phyloP scores from a whole-genome alignment of 2,329 filamentous ascomycete genomes.

The Leptosphaerulina australis region DNA sequence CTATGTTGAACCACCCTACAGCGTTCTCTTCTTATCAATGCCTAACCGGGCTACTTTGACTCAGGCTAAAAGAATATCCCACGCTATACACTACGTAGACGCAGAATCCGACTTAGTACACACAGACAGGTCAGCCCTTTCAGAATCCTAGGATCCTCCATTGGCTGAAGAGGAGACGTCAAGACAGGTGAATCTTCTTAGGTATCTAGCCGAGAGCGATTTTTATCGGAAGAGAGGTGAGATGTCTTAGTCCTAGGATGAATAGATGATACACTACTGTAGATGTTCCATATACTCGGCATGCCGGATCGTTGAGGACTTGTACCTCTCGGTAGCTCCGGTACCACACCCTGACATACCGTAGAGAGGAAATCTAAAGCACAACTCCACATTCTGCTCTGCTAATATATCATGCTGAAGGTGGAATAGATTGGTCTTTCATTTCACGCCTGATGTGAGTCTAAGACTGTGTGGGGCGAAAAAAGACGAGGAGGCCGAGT shows the following conservation, averaged over 20 bases:
- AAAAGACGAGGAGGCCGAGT: constrained; percentile 39
- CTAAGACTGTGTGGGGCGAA: no score
- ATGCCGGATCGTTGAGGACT: constrained; percentile 41
- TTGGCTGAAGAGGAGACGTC: constrained; percentile 44
- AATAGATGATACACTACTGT: constrained; percentile 42
- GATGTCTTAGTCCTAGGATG: constrained; percentile 49
- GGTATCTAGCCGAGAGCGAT: no score
- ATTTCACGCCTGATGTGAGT: no score
- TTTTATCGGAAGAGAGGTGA: constrained; percentile 46
- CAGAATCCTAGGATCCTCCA: neutral
- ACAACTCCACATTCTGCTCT: constrained; percentile 47
- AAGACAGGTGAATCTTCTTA: constrained; percentile 48
- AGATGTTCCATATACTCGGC: constrained; percentile 45
- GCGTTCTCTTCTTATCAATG: constrained; percentile 49
- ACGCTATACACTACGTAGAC: constrained; percentile 53
- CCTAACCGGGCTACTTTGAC: constrained; percentile 48
- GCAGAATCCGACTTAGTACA: constrained; percentile 54
- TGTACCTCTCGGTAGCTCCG: constrained; percentile 43
- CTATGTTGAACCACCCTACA: constrained; percentile 52
- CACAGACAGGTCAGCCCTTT: constrained; percentile 38
- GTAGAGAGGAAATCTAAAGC: constrained; percentile 32
- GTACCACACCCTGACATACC: constrained; percentile 17
- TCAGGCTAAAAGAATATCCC: constrained; percentile 47
- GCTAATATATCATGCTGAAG: constrained; percentile 49
- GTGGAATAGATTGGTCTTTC: constrained; percentile 47